Evolutionary conservation across 495 filamentous ascomycete genomes (phyloP), one percentile per base, ranked within the genome.

Genomic region (Aspergillus affinis): DNA sequence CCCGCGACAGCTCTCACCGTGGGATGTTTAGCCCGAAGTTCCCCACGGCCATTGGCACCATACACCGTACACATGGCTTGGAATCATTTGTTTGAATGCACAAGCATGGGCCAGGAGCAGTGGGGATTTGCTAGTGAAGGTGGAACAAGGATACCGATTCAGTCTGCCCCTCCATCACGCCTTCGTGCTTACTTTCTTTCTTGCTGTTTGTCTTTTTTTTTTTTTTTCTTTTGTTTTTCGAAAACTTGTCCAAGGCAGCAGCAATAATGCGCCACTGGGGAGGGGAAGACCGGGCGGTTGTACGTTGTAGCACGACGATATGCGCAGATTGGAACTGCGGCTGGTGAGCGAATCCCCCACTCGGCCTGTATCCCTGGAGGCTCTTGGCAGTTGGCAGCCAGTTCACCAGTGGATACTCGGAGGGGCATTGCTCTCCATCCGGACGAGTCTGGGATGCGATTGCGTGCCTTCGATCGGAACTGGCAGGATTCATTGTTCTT

Each of bases 371-470:
- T 60, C 13, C 45, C 45, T 54, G 52, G 52, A 36, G 47, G 17
- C 21, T 45, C 58, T 60, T 60, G 58, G 58, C 58, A 50, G 51
- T 60, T 60, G 58, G 58, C 58, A 50, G 51, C 51, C 58, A 55
- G 10, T 55, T 60, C 58, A 60, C 45, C 58, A 48, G 58, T 55
- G 58, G 58, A 54, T 27, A 45, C 51, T 51, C 15, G 46, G 46
- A 46, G 58, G 51, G 51, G 52, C 41, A 36, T 6, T 41, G 23
- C 23, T 9, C 17, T 20, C 41, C 8, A 54, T 44, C 51, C 30
- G 29, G n/a, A 17, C 18, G 49, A 20, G 23, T 23, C 49, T 10
- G 46, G 15, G 15, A 36, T 19, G 36, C 19, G 51, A 32, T 53
- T 45, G 52, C 45, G 20, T 54, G 52, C 32, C 45, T 49, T 10